phyloP scores from a whole-genome alignment of 2,329 filamentous ascomycete species.

The Phaeosphaeriaceae sp. region DNA sequence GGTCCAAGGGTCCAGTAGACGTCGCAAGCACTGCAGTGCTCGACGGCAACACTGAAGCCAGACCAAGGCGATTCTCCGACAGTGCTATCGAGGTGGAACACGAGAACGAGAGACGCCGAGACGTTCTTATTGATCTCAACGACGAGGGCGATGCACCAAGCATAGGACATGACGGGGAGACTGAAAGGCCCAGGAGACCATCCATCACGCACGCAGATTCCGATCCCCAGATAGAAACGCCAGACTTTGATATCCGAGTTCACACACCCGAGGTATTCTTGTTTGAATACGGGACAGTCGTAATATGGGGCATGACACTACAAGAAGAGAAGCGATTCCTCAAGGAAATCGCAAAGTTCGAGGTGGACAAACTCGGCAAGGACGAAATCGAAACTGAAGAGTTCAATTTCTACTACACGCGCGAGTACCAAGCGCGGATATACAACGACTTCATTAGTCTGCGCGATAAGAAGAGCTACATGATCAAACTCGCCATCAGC shows the following conservation, averaged over 20 bases:
- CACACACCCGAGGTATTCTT: conserved; percentile 95
- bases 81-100: conserved; percentile 73
- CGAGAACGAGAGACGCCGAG: conserved; percentile 61
- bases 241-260: conserved; percentile 84
- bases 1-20: conserved; percentile 50
- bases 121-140: conserved; percentile 69
- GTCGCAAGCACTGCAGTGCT: conserved; percentile 44
- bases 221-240: conserved; percentile 51
- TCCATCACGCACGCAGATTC: conserved; percentile 38
- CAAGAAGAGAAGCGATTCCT: conserved; percentile 88
- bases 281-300: conserved; percentile 96
- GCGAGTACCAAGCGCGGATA: conserved; percentile 96
- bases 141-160: conserved; percentile 43
- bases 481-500: conserved; percentile 96
- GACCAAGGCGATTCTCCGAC: conserved; percentile 74
- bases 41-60: conserved; percentile 30
- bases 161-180: conserved; percentile 33
- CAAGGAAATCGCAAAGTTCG: conserved; percentile 93
- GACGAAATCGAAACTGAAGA: conserved; percentile 95
- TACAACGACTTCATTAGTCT: conserved; percentile 99
- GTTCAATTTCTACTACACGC: conserved; percentile 99
- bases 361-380: conserved; percentile 83
- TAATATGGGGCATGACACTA: conserved; percentile 98
- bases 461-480: conserved; percentile 93
- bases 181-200: conserved; percentile 30